Conservation (phyloP, 208 protist species). For the Leptomonas seymouri region DNA sequence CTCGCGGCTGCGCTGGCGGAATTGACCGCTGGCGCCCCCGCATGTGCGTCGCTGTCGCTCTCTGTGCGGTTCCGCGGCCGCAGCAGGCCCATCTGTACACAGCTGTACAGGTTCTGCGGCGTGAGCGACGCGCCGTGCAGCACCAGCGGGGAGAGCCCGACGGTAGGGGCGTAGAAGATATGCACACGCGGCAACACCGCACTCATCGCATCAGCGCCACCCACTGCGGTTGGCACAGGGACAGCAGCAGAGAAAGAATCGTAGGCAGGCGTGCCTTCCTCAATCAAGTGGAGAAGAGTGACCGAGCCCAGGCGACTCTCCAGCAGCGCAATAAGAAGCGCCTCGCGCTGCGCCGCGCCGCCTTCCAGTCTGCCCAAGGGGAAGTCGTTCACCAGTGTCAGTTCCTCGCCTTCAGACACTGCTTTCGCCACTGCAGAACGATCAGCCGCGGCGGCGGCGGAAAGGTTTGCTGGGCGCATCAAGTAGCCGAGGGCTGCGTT, state of each 20-base stretch:
- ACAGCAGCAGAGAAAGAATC: constrained; percentile 47
- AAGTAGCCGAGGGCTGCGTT: constrained; percentile 29
- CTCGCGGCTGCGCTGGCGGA: neutral
- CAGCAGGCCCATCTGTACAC: constrained; percentile 32
- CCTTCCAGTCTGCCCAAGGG: constrained; percentile 35
- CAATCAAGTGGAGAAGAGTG: constrained; percentile 54
- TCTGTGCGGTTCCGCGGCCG: neutral
- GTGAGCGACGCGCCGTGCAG: constrained; percentile 43
- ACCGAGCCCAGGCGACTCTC: constrained; percentile 39
- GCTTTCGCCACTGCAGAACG: constrained; percentile 13
- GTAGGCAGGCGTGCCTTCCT: constrained; percentile 46
- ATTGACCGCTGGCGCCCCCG: neutral
- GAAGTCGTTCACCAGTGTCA: constrained; percentile 25
- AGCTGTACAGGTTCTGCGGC: constrained; percentile 35
- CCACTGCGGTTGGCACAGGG: constrained; percentile 1
- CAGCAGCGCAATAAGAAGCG: constrained; percentile 41
- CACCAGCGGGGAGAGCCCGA: constrained; percentile 29
- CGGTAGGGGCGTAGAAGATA: constrained; percentile 44
- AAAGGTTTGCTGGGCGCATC: constrained; percentile 23
- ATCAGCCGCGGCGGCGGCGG: constrained; percentile 4
- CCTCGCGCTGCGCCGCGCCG: constrained; percentile 49
- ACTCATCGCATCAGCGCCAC: neutral
- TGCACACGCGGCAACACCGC: constrained; percentile 48
- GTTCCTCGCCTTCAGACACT: constrained; percentile 25
- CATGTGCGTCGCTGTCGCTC: neutral